Evolutionary conservation across 495 filamentous ascomycete genomes (phyloP), one percentile per base, ranked within the genome.

Genomic region (Hypoxylon crocopeplum): DNA sequence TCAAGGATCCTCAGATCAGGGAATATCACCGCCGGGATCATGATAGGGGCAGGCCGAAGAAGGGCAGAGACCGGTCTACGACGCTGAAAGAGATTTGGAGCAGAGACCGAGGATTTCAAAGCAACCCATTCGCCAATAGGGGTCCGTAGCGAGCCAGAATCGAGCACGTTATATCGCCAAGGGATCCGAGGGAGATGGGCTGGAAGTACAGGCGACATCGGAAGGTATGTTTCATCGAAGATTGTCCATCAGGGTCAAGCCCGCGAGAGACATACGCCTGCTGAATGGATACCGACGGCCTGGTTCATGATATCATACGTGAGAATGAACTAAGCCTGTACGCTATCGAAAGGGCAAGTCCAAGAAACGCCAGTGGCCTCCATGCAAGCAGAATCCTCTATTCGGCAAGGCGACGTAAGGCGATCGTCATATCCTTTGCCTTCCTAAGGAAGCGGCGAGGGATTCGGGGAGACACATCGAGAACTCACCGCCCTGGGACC

Each of bases 261-360:
- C n/a, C 17, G 33, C n/a, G 33, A 25, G 22, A 36, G 30, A 38
- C 29, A 21, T n/a, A 52, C 22, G 39, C 20, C 37, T 32, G 11
- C 27, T 53, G 38, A 56, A 51, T 50, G 47, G 52, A 30, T 52
- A 61, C 62, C 62, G 59, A 52, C 53, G 36, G 37, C 12, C 17
- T 59, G 62, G 62, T 41, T 41, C 56, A 56, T 66, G 62, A 69
- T 56, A 52, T 66, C 62, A 62, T 61, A 5, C 33, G 19, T 32
- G 32, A n/a, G 15, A 48, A 45, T 52, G 53, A 36, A 34, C 42
- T 36, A 55, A 52, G 50, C 48, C 16, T 12, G 33, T 45, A 12
- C 50, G 27, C 7, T 17, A 40, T 59, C 5, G 36, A 51, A 56
- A 51, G 49, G 49, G 61, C 38, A 64, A 55, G 55, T 46, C 45